Base-by-base conservation (phyloP, 164 flowering plant genomes). In the Vitis riparia region DNA sequence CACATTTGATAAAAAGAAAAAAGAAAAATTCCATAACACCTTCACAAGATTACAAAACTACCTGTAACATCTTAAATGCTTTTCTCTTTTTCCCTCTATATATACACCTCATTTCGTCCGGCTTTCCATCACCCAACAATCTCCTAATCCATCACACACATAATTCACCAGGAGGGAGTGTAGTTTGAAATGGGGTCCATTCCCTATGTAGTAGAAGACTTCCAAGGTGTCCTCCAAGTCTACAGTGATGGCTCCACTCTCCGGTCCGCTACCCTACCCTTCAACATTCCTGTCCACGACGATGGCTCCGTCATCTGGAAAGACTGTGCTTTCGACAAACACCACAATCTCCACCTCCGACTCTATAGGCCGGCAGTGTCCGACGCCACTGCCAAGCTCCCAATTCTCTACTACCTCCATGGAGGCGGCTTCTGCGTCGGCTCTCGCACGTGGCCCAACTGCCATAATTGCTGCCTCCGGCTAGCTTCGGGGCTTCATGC, bases 391-490 rank as follows among this genome's bases (percentile, higher is more conserved):
- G 44, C 44, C 7, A 37, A 75, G 53, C 80, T 89, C 19, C 89
- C 91, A 0, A 50, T 88, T 12, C 2, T 88, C 12, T 66, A 66
- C 62, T 89, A 48, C 77, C 27, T 89, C 51, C 94, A 86, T 70
- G 94, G 91, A 27, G 94, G 94, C 17, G 94, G 94, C 9, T 89
- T 89, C 65, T 86, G 89, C 60, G 44, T 86, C 9, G 91, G 91
- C 44, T 83, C 87, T 2, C 73, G 87, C 53, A 55, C 73, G 12
- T 88, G 92, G 90, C 84, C 90, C 44, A 71, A 75, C 74, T 69
- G 23, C 62, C 94, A 89, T 66, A 81, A 75, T 78, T 75, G 78
- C 69, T 88, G 94, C 77, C 65, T 80, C 37, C 79, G 77, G 10
- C 80, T 89, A 10, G 73, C 88, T 6, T 59, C 85, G 0, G 76